These are phyloP conservation scores for Botryosphaeria agaves DNA, from an alignment of 2,329 filamentous ascomycete species.

Conservation along the genomic window DNA sequence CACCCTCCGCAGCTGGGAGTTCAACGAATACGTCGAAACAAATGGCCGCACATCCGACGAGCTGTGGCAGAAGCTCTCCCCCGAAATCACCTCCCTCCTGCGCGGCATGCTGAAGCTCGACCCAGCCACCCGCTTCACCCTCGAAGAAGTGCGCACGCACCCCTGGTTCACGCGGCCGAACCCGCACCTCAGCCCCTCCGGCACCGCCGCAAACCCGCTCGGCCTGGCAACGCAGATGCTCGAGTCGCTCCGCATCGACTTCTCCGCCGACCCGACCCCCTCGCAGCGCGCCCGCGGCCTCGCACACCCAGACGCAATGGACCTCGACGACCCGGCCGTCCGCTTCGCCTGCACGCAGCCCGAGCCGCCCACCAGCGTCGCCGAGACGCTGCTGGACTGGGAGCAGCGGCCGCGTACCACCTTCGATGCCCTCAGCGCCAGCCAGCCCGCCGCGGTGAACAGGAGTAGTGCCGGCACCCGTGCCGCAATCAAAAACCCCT, in stretches of 20 bases:
- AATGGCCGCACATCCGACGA: constrained; percentile 71
- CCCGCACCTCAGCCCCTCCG: constrained; percentile 54
- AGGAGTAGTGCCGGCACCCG: constrained; percentile 18
- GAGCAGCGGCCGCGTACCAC: constrained; percentile 50
- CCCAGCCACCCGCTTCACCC: constrained; percentile 56
- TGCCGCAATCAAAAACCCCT: constrained; percentile 16
- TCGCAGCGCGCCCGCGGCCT: constrained; percentile 23
- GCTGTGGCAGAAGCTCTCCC: constrained; percentile 65
- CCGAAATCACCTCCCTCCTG: constrained; percentile 60
- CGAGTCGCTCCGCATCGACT: constrained; percentile 76
- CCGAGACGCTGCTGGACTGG: constrained; percentile 72
- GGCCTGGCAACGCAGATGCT: constrained; percentile 90
- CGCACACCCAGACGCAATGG: constrained; percentile 41
- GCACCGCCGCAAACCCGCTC: constrained; percentile 60
- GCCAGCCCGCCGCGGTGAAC: constrained; percentile 27
- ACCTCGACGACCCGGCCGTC: constrained; percentile 40
- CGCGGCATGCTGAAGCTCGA: constrained; percentile 88
- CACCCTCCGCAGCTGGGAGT: constrained; percentile 74
- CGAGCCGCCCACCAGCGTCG: constrained; percentile 55
- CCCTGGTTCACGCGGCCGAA: constrained; percentile 89
- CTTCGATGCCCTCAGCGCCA: constrained; percentile 23
- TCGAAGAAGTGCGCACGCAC: constrained; percentile 73
- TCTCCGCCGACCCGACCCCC: constrained; percentile 47
- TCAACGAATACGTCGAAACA: constrained; percentile 65
- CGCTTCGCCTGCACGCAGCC: constrained; percentile 71